Base-by-base conservation (phyloP, 1,284 basidiomycete species). In the Fistulina hepatica region DNA sequence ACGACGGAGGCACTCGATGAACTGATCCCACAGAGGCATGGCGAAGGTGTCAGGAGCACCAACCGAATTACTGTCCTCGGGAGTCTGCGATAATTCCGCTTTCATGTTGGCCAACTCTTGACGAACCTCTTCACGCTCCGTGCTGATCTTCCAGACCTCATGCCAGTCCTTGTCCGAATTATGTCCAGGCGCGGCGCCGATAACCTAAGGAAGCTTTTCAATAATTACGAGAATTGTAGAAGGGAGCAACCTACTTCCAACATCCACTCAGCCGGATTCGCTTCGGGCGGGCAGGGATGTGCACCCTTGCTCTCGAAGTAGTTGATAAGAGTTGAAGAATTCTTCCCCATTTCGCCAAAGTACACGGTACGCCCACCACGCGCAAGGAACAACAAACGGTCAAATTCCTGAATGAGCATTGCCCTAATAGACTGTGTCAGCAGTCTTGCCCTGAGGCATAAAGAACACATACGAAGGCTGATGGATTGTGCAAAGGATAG, bases 341-440 rank as follows among this genome's bases (percentile, higher is more conserved):
- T 67, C 15, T 60, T 44, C 3, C 85, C 85, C 12, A 86, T 57
- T 40, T 86, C 75, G 16, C 83, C 85, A 48, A 85, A 86, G 54
- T 82, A 86, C 2, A 81, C 78, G 0, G 73, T 84, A 56, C 81
- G 66, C 1, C 82, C 81, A n/a, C 81, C 81, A 79, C 59, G 11
- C 77, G 55, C 10, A 78, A 53, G 19, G 52, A 90, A 91, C 12
- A 73, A 69, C 55, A 47, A 34, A 22, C 46, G 43, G 22, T 47
- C 46, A 33, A 47, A 47, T 24, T 45, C 43, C 39, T 57, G 46
- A 40, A 47, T 47, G 11, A 48, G 33, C 19, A 46, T 44, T 12
- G 45, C 45, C 25, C 42, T 46, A n/a, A 42, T 35, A 21, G 11
- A 22, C n/a, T 19, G 26, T 22, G 3, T 24, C 34, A 23, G 6